Conservation (phyloP, 371 early-diverging fungal species). For the Gilbertella persicaria region DNA sequence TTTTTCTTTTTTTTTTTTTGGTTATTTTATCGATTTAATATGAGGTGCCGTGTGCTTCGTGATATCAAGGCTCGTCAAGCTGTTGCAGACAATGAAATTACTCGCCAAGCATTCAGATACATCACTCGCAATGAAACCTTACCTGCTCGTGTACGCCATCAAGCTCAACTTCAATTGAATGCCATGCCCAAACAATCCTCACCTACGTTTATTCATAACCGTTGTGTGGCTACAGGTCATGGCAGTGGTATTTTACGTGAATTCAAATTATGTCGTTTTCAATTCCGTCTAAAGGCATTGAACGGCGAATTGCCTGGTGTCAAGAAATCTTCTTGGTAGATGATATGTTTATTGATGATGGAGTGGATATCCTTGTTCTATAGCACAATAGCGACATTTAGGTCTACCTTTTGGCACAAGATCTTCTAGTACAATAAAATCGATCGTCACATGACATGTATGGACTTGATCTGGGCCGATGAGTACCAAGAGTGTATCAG, state of each 20-base stretch:
- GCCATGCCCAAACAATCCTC: conserved; percentile 74
- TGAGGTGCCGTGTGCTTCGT: conserved; percentile 68
- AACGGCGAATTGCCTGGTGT: conserved; percentile 86
- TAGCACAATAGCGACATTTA: conserved; percentile 18
- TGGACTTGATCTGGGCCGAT: conserved; percentile 8
- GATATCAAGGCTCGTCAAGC: conserved; percentile 75
- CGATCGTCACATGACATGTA: conserved; percentile 3
- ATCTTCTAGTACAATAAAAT: conserved; percentile 6
- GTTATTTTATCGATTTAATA: conserved; percentile 7
- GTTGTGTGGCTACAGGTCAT: conserved; percentile 83
- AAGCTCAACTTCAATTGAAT: conserved; percentile 81
- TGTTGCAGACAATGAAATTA: conserved; percentile 71
- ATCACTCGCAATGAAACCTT: conserved; percentile 79
- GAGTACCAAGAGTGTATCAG: conserved; percentile 14
- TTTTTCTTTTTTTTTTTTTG: too few relatives aligned
- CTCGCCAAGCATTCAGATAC: conserved; percentile 79
- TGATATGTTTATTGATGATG: neutral
- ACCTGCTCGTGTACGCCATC: conserved; percentile 77
- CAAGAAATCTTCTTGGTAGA: conserved; percentile 81
- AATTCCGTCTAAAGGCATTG: conserved; percentile 82
- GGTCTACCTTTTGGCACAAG: conserved; percentile 6
- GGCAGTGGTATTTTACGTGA: conserved; percentile 82
- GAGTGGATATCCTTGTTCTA: conserved; percentile 22
- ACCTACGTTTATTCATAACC: conserved; percentile 70
- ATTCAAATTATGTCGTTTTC: conserved; percentile 79